phyloP scores from a whole-genome alignment of 2,329 filamentous ascomycete species.

The Penicillium paneum region DNA sequence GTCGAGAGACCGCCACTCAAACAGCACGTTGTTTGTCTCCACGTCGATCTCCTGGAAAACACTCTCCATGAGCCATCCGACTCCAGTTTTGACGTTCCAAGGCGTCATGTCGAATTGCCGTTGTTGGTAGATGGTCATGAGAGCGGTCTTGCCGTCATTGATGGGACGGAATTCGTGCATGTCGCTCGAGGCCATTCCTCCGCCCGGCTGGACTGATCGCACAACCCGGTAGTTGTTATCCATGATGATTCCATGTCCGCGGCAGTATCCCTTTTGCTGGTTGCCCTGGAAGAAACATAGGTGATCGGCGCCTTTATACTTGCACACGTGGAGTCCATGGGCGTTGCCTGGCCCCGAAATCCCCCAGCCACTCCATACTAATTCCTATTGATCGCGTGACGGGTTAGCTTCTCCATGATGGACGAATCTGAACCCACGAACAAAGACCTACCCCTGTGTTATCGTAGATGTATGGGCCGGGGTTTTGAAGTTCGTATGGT shows the following conservation, averaged over 20 bases:
- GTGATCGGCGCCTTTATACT: conserved; percentile 48
- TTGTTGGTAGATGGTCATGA: conserved; percentile 44
- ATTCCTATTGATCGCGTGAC: conserved; percentile 32
- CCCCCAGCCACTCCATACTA: conserved; percentile 52
- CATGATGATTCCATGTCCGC: conserved; percentile 54
- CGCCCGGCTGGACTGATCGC: conserved; percentile 44
- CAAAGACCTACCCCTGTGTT: conserved; percentile 42
- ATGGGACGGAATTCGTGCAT: conserved; percentile 54
- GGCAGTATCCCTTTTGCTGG: conserved; percentile 52
- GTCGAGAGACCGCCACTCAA: conserved; percentile 52
- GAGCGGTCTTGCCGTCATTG: conserved; percentile 42
- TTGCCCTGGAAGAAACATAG: conserved; percentile 54
- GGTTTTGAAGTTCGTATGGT: conserved; percentile 49
- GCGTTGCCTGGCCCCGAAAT: conserved; percentile 49
- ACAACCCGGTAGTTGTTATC: conserved; percentile 50
- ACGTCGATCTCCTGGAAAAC: conserved; percentile 54
- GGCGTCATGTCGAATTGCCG: conserved; percentile 48
- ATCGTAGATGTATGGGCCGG: conserved; percentile 53
- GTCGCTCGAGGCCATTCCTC: conserved; percentile 45
- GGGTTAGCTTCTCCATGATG: conserved; percentile 11
- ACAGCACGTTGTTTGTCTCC: conserved; percentile 47
- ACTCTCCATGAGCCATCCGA: conserved; percentile 53
- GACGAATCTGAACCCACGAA: neutral
- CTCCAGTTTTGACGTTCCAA: conserved; percentile 42
- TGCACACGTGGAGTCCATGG: conserved; percentile 50